Conservation (phyloP, 345 rosid species). For the Lepidium africanum region DNA sequence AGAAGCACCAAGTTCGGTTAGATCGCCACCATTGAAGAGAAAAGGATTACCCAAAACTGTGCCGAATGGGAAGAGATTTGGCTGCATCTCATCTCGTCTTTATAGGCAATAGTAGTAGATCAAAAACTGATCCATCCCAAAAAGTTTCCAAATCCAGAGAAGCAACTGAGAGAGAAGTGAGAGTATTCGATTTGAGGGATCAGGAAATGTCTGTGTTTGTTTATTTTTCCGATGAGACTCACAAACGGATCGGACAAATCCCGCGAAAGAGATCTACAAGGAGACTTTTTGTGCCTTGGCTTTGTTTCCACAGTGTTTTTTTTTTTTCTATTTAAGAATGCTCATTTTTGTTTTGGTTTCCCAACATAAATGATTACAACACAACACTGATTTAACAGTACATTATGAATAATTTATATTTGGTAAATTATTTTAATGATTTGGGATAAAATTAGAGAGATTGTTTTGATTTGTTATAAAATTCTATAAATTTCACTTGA, state of each 20-base stretch:
- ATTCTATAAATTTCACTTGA: too few species aligned
- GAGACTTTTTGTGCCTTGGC: background rate
- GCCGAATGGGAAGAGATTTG: slow-evolving; percentile 61
- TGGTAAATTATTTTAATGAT: too few species aligned
- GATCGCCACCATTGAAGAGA: slow-evolving; percentile 46
- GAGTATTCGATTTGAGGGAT: background rate
- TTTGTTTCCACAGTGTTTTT: too few species aligned
- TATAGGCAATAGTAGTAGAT: background rate
- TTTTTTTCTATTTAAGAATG: too few species aligned
- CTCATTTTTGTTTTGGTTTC: too few species aligned
- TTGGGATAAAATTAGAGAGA: too few species aligned
- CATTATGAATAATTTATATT: too few species aligned
- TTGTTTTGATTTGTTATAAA: too few species aligned
- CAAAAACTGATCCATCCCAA: background rate
- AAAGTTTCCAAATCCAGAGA: slow-evolving; percentile 20
- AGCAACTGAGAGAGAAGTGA: background rate
- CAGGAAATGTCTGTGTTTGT: background rate
- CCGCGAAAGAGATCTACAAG: background rate
- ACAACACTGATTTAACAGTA: too few species aligned
- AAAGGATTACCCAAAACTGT: slow-evolving; percentile 53
- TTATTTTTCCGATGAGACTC: background rate
- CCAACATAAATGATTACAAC: too few species aligned
- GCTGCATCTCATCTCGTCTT: slow-evolving; percentile 62
- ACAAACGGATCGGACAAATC: background rate
- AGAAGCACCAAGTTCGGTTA: slow-evolving; percentile 33